Evolutionary conservation across 139 green algal genomes (phyloP).

Genomic region (Asterochloris erici): DNA sequence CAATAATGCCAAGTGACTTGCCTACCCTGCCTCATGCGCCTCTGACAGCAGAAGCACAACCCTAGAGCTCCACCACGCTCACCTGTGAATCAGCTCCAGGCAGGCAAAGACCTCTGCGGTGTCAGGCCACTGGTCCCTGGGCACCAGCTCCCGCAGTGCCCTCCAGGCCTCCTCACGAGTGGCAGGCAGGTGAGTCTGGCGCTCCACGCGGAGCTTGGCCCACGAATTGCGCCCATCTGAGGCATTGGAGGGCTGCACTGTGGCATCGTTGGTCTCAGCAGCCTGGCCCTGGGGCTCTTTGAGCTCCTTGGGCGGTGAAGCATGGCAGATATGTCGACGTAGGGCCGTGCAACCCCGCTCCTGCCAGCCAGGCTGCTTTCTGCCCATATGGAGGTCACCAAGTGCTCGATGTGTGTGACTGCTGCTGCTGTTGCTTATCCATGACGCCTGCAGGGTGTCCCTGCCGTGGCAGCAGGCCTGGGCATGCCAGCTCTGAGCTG

Average conservation of each 20-base stretch:
- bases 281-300: no score
- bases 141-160: slow-evolving; percentile 21
- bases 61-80: background rate
- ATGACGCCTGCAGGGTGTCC: no score
- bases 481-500: no score
- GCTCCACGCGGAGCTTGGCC: slow-evolving; percentile 22
- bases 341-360: no score
- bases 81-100: slow-evolving; percentile 41
- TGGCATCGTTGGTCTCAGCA: no score
- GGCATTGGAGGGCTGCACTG: slow-evolving; percentile 5
- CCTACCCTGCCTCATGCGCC: background rate
- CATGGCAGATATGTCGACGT: no score
- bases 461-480: no score
- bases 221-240: slow-evolving; percentile 10
- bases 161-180: slow-evolving; percentile 45
- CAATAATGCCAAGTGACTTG: background rate
- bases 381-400: no score
- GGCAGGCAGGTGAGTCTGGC: slow-evolving; percentile 47
- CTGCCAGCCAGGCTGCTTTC: no score
- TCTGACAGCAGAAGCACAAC: background rate
- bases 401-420: no score
- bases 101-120: slow-evolving; percentile 25
- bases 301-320: no score
- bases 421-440: no score
- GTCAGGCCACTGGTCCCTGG: slow-evolving; percentile 19